These are phyloP conservation scores for Lentinula sp. DNA, from an alignment of 768 basidiomycete genomes.

Conservation along the genomic window DNA sequence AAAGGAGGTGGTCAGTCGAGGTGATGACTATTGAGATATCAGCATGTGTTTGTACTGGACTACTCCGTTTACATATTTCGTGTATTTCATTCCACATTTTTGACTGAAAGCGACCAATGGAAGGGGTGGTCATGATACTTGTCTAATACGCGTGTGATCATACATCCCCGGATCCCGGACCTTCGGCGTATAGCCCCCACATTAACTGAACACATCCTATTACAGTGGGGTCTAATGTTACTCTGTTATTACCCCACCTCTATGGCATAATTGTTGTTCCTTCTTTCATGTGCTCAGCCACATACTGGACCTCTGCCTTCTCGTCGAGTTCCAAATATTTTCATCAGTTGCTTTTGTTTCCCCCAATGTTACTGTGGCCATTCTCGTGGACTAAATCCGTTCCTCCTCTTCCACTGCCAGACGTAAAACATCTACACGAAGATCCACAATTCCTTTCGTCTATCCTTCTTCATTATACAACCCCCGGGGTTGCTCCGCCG, in stretches of 20 bases:
- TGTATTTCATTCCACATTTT: neutral
- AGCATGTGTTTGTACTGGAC: neutral
- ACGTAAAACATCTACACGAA: neutral
- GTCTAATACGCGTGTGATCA: too few relatives aligned
- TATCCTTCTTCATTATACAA: constrained; percentile 52
- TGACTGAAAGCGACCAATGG: too few relatives aligned
- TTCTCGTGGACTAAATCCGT: constrained; percentile 6
- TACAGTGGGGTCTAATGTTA: neutral
- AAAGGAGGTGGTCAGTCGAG: constrained; percentile 81
- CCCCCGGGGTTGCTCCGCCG: constrained; percentile 64
- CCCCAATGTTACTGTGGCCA: constrained; percentile 1
- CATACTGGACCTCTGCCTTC: neutral
- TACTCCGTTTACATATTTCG: neutral
- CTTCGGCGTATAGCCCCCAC: neutral
- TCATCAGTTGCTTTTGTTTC: neutral
- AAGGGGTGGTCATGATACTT: too few relatives aligned
- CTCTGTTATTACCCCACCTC: neutral
- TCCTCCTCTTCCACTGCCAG: neutral
- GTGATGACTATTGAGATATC: constrained; percentile 62
- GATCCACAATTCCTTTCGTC: constrained; percentile 19
- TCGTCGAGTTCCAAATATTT: neutral
- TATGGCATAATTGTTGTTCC: neutral
- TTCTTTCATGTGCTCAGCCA: neutral
- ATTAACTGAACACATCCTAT: neutral
- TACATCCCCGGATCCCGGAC: neutral